These are phyloP conservation scores for Leptographium radiaticola DNA, from an alignment of 2,329 filamentous ascomycete genomes.

Conservation along the genomic window DNA sequence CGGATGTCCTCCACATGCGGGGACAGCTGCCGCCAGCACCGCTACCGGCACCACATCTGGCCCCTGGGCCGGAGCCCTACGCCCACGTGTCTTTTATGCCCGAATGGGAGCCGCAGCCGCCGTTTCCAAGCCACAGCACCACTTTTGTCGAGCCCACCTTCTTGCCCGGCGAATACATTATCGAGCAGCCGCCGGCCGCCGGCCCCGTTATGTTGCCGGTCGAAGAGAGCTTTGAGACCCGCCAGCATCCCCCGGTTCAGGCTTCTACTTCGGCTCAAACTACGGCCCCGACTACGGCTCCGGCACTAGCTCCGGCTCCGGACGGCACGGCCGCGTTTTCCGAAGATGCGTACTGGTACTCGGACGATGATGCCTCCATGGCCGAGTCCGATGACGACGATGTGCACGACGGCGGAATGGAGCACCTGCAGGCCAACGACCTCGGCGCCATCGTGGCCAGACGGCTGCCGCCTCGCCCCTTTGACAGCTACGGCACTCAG, in stretches of 20 bases:
- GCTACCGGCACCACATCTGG: neutral
- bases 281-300: no score
- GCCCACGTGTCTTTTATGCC: neutral
- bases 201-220: neutral
- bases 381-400: constrained; percentile 47
- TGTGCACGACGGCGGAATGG: constrained; percentile 21
- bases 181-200: neutral
- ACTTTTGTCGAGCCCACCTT: no score
- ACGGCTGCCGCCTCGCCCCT: constrained; percentile 19
- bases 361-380: constrained; percentile 50
- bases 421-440: constrained; percentile 23
- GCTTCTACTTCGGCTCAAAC: no score
- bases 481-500: constrained; percentile 30
- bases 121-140: no score
- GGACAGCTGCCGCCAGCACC: neutral
- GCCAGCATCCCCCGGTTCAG: no score
- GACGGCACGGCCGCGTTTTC: neutral
- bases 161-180: no score
- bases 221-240: no score
- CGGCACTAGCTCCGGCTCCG: no score
- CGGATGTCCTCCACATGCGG: neutral
- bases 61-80: neutral
- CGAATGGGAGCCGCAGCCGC: neutral
- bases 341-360: constrained; percentile 32
- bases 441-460: constrained; percentile 26